Evolutionary conservation across 202 grass and related monocot genomes (phyloP), one percentile per base, ranked within the genome.

Genomic region (Zoysia matrella): DNA sequence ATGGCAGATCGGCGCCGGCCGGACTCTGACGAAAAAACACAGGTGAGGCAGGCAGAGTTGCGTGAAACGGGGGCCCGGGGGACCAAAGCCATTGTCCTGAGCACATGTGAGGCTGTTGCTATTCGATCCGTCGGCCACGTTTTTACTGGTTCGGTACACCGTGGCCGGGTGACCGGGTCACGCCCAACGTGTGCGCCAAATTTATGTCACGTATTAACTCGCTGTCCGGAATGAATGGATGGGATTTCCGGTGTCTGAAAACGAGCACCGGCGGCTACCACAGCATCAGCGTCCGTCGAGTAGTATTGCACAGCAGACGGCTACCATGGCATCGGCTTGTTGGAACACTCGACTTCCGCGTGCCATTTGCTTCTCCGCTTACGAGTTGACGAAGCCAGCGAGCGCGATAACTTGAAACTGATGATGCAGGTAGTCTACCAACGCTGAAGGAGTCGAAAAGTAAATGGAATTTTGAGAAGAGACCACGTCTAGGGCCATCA

Each of bases 121-220:
- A 67, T 16, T 65, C 48, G 42, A 14, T 52, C 49, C 49, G 39
- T 46, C 63, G 40, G 40, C 62, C 48, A 43, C 16, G 51, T 67
- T 82, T 83, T 87, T 86, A 79, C 86, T 52, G 46, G 83, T 63
- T 45, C 60, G 52, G 83, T 70, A 18, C 64, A 47, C 51, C 40
- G 3, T 6, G 76, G 1, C 4, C 40, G 70, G 15, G 2, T 22
- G 22, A 22, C 8, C 46, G 4, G 50, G 8, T 88, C 86, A 88
- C 81, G 82, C 86, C 71, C 65, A 9, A 45, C 57, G 86, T 65
- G 86, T 88, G 82, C 86, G 43, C 65, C 71, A 64, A 79, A 88
- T 88, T 84, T 80, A 84, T 84, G 81, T 71, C 86, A 30, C 46
- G 56, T 58, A 71, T 71, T 80, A 80, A 80, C 63, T 76, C 71